These are phyloP conservation scores for Magnusiomyces clavatus DNA, from an alignment of 1,139 yeast species.

Conservation along the genomic window DNA sequence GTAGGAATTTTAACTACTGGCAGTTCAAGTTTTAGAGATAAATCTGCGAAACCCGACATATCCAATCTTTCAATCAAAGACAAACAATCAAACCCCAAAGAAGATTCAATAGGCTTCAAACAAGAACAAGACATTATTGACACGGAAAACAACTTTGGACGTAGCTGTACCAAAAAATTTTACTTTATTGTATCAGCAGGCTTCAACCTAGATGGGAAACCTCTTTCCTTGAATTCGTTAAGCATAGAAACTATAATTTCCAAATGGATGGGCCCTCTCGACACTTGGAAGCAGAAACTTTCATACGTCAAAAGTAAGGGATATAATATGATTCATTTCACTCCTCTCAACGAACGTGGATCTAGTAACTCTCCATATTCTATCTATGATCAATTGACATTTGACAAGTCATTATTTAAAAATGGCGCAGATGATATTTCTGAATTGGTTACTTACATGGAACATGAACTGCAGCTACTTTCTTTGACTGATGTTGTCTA, in stretches of 20 bases:
- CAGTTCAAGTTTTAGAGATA: background rate
- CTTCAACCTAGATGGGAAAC: slow-evolving; percentile 47
- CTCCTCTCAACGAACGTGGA: slow-evolving; percentile 88
- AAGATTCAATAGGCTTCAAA: background rate
- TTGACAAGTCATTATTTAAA: slow-evolving; percentile 61
- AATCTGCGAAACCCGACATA: background rate
- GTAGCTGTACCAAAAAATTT: slow-evolving; percentile 42
- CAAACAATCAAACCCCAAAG: background rate
- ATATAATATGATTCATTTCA: slow-evolving; percentile 92
- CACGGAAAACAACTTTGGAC: background rate
- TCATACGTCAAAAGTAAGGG: slow-evolving; percentile 59
- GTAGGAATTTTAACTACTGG: background rate
- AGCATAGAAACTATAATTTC: slow-evolving; percentile 81
- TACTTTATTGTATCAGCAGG: slow-evolving; percentile 82
- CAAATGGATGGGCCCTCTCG: slow-evolving; percentile 74
- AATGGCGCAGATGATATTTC: slow-evolving; percentile 40
- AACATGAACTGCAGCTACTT: slow-evolving; percentile 51
- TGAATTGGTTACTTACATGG: slow-evolving; percentile 42
- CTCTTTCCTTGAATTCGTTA: slow-evolving; percentile 69
- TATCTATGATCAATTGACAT: slow-evolving; percentile 72
- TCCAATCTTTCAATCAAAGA: background rate
- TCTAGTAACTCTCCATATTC: slow-evolving; percentile 89
- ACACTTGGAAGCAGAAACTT: slow-evolving; percentile 62
- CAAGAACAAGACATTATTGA: background rate
- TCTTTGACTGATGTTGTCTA: slow-evolving; percentile 87